These are phyloP conservation scores for Diplodia seriata DNA, from an alignment of 2,329 filamentous ascomycete species.

Conservation along the genomic window DNA sequence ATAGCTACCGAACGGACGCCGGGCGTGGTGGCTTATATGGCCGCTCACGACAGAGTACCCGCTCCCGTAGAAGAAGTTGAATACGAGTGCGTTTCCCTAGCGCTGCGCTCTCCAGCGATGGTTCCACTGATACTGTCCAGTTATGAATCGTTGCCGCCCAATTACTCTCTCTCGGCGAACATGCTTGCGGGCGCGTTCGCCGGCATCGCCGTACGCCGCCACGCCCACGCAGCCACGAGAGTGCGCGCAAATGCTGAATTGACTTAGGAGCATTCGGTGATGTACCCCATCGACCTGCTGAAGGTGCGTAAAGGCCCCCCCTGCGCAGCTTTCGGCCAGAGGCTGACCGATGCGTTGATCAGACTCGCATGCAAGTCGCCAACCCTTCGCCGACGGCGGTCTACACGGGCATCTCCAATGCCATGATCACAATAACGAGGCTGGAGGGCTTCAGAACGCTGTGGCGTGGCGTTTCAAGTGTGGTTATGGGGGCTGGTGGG, in stretches of 20 bases:
- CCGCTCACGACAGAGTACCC: conserved; percentile 48
- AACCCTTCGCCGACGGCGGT: conserved; percentile 80
- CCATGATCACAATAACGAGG: conserved; percentile 88
- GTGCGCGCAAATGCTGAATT: conserved; percentile 38
- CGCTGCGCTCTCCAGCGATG: conserved; percentile 1
- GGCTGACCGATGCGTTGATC: conserved; percentile 28
- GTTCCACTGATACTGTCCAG: conserved; percentile 50
- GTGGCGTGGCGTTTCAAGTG: conserved; percentile 96
- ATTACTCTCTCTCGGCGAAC: conserved; percentile 92
- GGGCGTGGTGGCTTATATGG: conserved; percentile 49
- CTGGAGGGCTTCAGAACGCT: conserved; percentile 89
- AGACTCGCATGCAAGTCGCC: conserved; percentile 98
- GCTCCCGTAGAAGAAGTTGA: conserved; percentile 48
- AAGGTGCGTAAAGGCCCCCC: conserved; percentile 69
- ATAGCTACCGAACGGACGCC: conserved; percentile 46
- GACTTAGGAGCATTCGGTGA: conserved; percentile 89
- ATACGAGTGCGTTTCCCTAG: conserved; percentile 47
- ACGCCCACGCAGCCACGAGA: conserved; percentile 25
- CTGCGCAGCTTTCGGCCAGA: background rate
- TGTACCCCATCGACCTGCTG: conserved; percentile 98
- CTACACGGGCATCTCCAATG: conserved; percentile 89
- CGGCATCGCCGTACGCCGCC: conserved; percentile 81
- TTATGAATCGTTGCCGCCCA: conserved; percentile 93
- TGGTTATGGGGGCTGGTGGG: conserved; percentile 89
- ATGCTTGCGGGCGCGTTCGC: conserved; percentile 97